These are phyloP conservation scores for Saccharomycopsis oosterbeekiorum DNA, from an alignment of 805 yeast species.

Conservation along the genomic window DNA sequence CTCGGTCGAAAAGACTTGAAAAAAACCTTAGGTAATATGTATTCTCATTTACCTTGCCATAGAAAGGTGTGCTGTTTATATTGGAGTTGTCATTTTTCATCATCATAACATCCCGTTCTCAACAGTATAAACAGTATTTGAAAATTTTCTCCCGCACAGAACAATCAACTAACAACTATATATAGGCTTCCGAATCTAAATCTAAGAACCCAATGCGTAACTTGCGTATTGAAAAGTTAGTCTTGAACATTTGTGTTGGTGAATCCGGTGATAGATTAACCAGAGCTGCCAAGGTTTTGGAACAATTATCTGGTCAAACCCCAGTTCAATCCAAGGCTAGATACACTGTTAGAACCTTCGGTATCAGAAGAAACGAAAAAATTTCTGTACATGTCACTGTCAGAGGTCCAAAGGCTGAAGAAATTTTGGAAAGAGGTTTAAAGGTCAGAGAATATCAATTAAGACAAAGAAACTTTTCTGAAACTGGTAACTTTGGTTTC, in stretches of 20 bases:
- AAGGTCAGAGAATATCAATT: conserved; percentile 99
- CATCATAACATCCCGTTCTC: too few relatives aligned
- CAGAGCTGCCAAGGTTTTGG: conserved; percentile 99
- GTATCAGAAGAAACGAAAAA: conserved; percentile 99
- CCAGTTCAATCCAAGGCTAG: conserved; percentile 99
- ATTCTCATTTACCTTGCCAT: too few relatives aligned
- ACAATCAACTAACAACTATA: not conserved
- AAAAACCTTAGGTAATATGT: too few relatives aligned
- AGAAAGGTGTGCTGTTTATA: too few relatives aligned
- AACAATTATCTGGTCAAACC: conserved; percentile 99
- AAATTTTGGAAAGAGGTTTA: conserved; percentile 98
- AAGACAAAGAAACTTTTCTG: conserved; percentile 88
- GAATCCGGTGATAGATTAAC: conserved; percentile 99
- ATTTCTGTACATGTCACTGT: conserved; percentile 98
- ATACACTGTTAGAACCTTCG: conserved; percentile 99
- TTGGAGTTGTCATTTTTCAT: too few relatives aligned
- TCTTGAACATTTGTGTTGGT: conserved; percentile 99
- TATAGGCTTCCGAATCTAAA: conserved; percentile 29
- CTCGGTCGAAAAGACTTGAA: too few relatives aligned
- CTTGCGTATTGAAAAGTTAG: conserved; percentile 97
- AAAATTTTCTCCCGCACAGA: not conserved
- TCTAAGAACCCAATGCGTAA: conserved; percentile 97
- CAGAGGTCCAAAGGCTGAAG: conserved; percentile 99
- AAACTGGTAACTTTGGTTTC: conserved; percentile 99
- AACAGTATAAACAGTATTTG: too few relatives aligned